These are phyloP conservation scores for Daldinia bambusicola DNA, from an alignment of 495 filamentous ascomycete genomes.

Conservation along the genomic window DNA sequence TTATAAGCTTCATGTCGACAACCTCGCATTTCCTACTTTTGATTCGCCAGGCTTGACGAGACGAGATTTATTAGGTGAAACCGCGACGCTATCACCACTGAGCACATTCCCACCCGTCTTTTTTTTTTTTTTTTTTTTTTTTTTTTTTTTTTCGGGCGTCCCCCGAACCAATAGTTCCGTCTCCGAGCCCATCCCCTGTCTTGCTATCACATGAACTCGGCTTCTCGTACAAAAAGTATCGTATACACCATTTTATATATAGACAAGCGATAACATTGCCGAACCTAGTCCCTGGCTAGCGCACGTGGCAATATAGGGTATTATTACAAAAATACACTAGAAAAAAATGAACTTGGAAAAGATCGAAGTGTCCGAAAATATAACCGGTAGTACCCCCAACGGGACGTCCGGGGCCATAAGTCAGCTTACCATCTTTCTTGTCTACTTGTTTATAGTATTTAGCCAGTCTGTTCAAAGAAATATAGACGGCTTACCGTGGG, in stretches of 20 bases:
- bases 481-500: neutral
- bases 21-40: neutral
- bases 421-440: neutral
- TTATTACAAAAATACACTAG: neutral
- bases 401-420: neutral
- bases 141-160: neutral
- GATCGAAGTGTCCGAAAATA: neutral
- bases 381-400: neutral
- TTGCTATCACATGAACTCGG: neutral
- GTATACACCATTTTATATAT: neutral
- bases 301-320: neutral
- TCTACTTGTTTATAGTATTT: neutral
- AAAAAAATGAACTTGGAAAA: neutral
- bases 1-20: neutral
- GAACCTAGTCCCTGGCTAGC: neutral
- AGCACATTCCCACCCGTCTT: too few relatives aligned
- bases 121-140: too few relatives aligned
- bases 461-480: neutral
- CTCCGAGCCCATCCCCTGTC: neutral
- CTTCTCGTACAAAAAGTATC: constrained; percentile 1
- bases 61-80: neutral
- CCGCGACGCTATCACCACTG: neutral
- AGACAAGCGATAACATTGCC: neutral
- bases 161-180: neutral
- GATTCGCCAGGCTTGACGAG: neutral